These are phyloP conservation scores for Punica granatum DNA, from an alignment of 345 rosid genomes.

Conservation along the genomic window DNA sequence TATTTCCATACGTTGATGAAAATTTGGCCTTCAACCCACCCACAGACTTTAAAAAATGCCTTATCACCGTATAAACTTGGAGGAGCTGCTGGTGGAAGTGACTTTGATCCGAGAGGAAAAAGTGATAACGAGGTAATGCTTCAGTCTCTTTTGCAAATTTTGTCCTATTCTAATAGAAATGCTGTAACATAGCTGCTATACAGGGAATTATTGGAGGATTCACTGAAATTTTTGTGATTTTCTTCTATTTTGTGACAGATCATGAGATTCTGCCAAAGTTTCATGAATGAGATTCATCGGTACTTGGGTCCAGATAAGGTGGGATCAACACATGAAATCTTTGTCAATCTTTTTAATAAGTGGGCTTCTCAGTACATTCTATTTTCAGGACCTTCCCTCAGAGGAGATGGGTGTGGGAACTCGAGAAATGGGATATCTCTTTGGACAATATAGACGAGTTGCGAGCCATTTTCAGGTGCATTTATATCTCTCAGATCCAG, in stretches of 20 bases:
- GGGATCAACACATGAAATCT: constrained; percentile 10
- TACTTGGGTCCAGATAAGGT: constrained; percentile 94
- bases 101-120: constrained; percentile 98
- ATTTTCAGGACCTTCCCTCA: constrained; percentile 81
- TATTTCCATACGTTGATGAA: no score
- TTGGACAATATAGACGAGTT: constrained; percentile 90
- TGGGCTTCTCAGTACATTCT: constrained; percentile 6
- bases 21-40: no score
- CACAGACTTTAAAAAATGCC: constrained; percentile 95
- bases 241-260: constrained; percentile 49
- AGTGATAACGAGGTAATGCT: constrained; percentile 84
- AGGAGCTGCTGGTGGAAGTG: constrained; percentile 99
- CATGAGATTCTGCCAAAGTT: constrained; percentile 99
- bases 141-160: background rate
- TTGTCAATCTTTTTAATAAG: constrained; percentile 3
- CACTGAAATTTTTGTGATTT: constrained; percentile 22
- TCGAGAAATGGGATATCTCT: constrained; percentile 97
- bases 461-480: constrained; percentile 95
- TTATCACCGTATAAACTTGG: constrained; percentile 93
- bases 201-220: constrained; percentile 7
- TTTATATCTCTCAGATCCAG: background rate
- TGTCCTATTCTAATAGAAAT: background rate
- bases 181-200: background rate
- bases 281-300: constrained; percentile 87
- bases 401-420: constrained; percentile 99